Conservation (phyloP, 768 basidiomycete species). For the Tylopilus sp. region DNA sequence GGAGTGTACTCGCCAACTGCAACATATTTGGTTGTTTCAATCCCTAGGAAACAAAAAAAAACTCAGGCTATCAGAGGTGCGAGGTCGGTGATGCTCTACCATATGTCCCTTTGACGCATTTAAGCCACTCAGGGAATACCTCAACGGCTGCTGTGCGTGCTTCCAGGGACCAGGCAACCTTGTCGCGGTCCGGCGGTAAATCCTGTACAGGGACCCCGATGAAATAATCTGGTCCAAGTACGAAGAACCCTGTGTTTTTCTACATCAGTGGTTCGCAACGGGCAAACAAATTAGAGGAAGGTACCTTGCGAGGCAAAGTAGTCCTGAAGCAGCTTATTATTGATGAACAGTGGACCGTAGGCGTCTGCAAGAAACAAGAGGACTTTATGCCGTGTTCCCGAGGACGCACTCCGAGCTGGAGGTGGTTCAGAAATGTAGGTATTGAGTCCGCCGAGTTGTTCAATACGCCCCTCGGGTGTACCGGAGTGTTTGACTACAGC, state of each 20-base stretch:
- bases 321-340: constrained; percentile 57
- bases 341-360: constrained; percentile 52
- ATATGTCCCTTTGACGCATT: constrained; percentile 42
- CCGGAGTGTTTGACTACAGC: constrained; percentile 48
- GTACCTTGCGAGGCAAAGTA: constrained; percentile 56
- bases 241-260: constrained; percentile 45
- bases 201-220: constrained; percentile 47
- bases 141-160: constrained; percentile 35
- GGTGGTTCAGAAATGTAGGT: constrained; percentile 56
- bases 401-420: not conserved
- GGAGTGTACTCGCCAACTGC: constrained; percentile 37
- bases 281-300: not conserved
- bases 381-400: constrained; percentile 36
- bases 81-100: constrained; percentile 29
- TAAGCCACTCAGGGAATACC: constrained; percentile 48
- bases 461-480: constrained; percentile 41
- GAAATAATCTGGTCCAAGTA: constrained; percentile 61
- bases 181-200: constrained; percentile 35
- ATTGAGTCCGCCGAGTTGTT: constrained; percentile 43
- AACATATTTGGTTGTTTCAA: constrained; percentile 34
- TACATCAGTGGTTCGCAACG: not conserved
- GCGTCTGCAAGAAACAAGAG: constrained; percentile 56
- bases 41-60: constrained; percentile 8
- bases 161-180: constrained; percentile 40
- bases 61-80: not conserved